These are phyloP conservation scores for Xylaria intraflava DNA, from an alignment of 495 filamentous ascomycete species.

Conservation along the genomic window DNA sequence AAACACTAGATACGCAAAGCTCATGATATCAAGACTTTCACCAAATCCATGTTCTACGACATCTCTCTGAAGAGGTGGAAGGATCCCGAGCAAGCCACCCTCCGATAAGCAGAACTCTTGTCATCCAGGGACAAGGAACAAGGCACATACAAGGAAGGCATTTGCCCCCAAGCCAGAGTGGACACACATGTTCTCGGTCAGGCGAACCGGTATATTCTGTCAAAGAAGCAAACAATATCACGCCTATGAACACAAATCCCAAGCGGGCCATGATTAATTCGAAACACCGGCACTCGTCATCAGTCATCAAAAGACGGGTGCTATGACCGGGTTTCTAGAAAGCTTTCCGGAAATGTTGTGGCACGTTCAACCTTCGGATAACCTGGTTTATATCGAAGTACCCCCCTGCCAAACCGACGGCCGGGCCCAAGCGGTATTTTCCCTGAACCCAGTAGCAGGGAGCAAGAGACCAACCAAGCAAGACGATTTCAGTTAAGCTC, in stretches of 20 bases:
- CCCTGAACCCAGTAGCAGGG: not conserved
- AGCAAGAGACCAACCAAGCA: not conserved
- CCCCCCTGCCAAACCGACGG: not conserved
- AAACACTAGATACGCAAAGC: no score
- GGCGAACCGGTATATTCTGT: not conserved
- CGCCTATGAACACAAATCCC: not conserved
- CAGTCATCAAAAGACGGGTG: not conserved
- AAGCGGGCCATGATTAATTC: not conserved
- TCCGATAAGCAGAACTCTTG: not conserved
- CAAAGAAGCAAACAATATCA: not conserved
- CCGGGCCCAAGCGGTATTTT: not conserved
- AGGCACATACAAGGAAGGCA: not conserved
- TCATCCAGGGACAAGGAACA: not conserved
- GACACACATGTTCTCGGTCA: not conserved
- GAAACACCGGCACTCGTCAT: not conserved
- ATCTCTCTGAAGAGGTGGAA: not conserved
- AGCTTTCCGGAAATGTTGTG: constrained; percentile 9
- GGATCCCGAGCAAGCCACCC: not conserved
- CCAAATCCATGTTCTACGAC: not conserved
- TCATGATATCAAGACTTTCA: not conserved
- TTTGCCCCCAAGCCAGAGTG: not conserved
- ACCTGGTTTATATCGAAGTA: not conserved
- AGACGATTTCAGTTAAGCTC: constrained; percentile 6
- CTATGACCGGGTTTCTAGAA: constrained; percentile 2
- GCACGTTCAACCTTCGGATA: constrained; percentile 3